A percentile compares a stretch with the other conserved stretches of the same genome.
Evolutionary conservation across 2,329 filamentous ascomycete species (phyloP).

Genomic region (Berkeleyomyces rouxiae): DNA sequence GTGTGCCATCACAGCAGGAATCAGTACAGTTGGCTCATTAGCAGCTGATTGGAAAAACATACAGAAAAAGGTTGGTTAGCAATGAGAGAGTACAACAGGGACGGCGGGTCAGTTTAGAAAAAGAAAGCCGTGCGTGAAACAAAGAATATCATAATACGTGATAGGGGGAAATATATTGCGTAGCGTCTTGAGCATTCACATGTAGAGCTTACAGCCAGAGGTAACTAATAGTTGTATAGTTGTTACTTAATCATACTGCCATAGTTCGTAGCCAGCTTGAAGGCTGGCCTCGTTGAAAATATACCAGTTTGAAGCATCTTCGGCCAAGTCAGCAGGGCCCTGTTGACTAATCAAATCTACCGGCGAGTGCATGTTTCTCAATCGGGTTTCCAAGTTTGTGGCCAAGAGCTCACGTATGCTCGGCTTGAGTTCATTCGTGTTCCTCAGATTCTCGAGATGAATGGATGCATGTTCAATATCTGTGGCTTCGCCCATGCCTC

Average conservation of each 20-base stretch:
- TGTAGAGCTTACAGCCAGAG: too few species aligned
- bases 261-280: slow-evolving; percentile 16
- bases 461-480: slow-evolving; percentile 19
- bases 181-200: too few species aligned
- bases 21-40: slow-evolving; percentile 10
- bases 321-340: slow-evolving; percentile 12
- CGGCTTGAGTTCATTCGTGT: slow-evolving; percentile 19
- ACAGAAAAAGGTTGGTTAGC: neutral
- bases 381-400: slow-evolving; percentile 17
- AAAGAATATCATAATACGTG: too few species aligned
- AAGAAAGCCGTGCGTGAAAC: too few species aligned
- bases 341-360: slow-evolving; percentile 13
- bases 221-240: neutral
- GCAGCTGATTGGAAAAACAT: slow-evolving; percentile 6
- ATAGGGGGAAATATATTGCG: too few species aligned
- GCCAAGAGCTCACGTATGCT: slow-evolving; percentile 17
- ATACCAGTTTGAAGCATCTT: slow-evolving; percentile 17
- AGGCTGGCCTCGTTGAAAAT: slow-evolving; percentile 19
- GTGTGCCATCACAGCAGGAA: slow-evolving; percentile 2
- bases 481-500: slow-evolving; percentile 23
- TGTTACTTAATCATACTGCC: neutral
- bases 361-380: slow-evolving; percentile 18
- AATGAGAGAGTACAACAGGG: neutral
- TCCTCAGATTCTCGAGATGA: slow-evolving; percentile 19
- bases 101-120: neutral